Evolutionary conservation across 495 filamentous ascomycete species (phyloP).

Genomic region (Thozetella sp.): DNA sequence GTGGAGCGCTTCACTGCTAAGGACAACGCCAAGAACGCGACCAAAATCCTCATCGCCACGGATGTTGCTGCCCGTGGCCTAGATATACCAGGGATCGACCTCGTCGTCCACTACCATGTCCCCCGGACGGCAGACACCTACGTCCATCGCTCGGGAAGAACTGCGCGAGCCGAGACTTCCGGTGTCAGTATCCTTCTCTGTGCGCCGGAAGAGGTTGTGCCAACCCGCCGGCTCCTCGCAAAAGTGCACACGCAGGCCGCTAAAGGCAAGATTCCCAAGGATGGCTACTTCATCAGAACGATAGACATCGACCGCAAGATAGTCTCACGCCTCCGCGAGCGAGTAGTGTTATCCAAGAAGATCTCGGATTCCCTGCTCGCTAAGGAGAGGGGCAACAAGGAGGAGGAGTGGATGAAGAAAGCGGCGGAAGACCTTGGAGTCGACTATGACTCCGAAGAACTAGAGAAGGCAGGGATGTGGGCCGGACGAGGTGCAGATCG

Average conservation of each 20-base stretch:
- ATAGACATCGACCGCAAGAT: conserved; percentile 83
- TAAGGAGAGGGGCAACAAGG: conserved; percentile 81
- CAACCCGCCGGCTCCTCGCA: conserved; percentile 78
- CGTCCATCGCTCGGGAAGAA: conserved; percentile 94
- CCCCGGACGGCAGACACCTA: conserved; percentile 91
- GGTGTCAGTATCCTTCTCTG: conserved; percentile 88
- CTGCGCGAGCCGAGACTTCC: conserved; percentile 76
- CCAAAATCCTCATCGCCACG: conserved; percentile 77
- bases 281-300: conserved; percentile 67
- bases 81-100: conserved; percentile 85
- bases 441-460: conserved; percentile 88
- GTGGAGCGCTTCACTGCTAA: conserved; percentile 85
- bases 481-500: conserved; percentile 68
- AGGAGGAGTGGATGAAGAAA: conserved; percentile 80
- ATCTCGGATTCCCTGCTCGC: conserved; percentile 82
- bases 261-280: conserved; percentile 38
- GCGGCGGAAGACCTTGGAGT: conserved; percentile 94
- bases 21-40: conserved; percentile 29
- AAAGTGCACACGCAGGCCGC: conserved; percentile 72
- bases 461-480: conserved; percentile 61
- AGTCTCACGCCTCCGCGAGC: conserved; percentile 71
- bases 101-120: conserved; percentile 93
- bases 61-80: conserved; percentile 97
- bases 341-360: conserved; percentile 75
- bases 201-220: conserved; percentile 85